A percentile compares a stretch with the other conserved stretches of the same genome.
Evolutionary conservation across 2,329 filamentous ascomycete species (phyloP).

Genomic region (Fusarium heterosporum): DNA sequence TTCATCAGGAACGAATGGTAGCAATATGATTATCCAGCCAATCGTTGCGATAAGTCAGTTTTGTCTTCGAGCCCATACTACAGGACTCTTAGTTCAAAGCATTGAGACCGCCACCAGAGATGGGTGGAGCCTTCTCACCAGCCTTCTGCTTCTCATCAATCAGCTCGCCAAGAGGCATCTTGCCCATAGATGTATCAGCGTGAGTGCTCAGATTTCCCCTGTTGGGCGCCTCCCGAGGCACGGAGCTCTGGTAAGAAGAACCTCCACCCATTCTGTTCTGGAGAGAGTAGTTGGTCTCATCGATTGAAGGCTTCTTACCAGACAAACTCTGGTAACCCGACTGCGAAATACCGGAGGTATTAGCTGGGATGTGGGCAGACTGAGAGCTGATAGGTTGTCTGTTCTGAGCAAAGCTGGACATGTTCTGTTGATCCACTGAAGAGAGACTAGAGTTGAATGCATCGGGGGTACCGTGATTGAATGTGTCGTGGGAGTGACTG

Average conservation of each 20-base stretch:
- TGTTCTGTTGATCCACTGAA: not conserved
- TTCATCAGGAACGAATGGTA: not conserved
- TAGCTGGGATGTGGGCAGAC: not conserved
- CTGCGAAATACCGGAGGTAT: not conserved
- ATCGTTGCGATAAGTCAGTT: not conserved
- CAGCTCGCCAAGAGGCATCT: conserved; percentile 2
- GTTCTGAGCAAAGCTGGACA: conserved; percentile 1
- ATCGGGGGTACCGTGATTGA: not conserved
- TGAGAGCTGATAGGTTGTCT: conserved; percentile 4
- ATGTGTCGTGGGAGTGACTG: not conserved
- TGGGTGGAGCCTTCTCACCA: not conserved
- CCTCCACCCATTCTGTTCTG: conserved; percentile 1
- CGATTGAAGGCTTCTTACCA: conserved; percentile 7
- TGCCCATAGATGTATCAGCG: not conserved
- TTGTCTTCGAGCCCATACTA: not conserved
- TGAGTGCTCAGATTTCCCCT: not conserved
- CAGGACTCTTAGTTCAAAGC: conserved; percentile 3
- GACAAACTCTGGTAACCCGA: not conserved
- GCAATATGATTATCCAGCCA: too few species aligned
- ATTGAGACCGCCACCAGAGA: conserved; percentile 13
- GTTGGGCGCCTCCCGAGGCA: conserved; percentile 8
- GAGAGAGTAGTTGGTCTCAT: conserved; percentile 21
- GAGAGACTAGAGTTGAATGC: not conserved
- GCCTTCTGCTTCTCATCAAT: conserved; percentile 13
- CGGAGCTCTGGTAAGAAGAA: not conserved